Evolutionary conservation across 345 rosid genomes (phyloP), one percentile per base, ranked within the genome.

Genomic region (Orychophragmus violaceus): DNA sequence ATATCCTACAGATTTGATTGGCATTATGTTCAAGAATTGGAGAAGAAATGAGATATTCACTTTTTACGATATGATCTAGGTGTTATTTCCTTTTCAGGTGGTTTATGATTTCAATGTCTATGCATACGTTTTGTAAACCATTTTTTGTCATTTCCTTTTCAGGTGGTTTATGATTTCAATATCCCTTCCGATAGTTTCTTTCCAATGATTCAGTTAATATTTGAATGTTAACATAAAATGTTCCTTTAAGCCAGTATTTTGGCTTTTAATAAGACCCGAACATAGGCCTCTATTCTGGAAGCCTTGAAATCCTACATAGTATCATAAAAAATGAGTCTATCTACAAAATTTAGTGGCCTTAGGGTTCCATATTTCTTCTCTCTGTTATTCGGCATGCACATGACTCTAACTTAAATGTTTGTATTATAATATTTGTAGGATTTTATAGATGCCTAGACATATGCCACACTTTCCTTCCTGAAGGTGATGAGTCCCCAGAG

Each of bases 371-470:
- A n/a, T 64, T 22, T 37, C 28, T 37, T 39, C 29, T 62, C 39
- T 62, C 30, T 54, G 14, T 13, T 24, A 52, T 33, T 37, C 14
- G 58, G 49, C 42, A 24, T 4, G 49, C 24, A 10, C 35, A 41
- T 42, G 50, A 44, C 17, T 21, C n/a, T n/a, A 74, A 33, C 57
- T 44, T 8, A 24, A 61, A 1, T 52, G 51, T 51, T 17, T 35
- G 63, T 36, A 36, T 66, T 61, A 59, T 65, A 19, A 50, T 52
- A 14, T 62, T 8, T 78, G 75, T 80, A 95, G 99, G 98, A 79
- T 84, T 91, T 73, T 95, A 91, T 75, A 83, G 99, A 82, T 95
- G 99, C 75, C 96, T 95, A 57, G 99, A 98, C 74, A 86, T 95
- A 49, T 91, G 99, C 75, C 99, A 95, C 74, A 95, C 99, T 18